Evolutionary conservation across 2,329 filamentous ascomycete genomes (phyloP).

Genomic region (Aspergillus sp.): DNA sequence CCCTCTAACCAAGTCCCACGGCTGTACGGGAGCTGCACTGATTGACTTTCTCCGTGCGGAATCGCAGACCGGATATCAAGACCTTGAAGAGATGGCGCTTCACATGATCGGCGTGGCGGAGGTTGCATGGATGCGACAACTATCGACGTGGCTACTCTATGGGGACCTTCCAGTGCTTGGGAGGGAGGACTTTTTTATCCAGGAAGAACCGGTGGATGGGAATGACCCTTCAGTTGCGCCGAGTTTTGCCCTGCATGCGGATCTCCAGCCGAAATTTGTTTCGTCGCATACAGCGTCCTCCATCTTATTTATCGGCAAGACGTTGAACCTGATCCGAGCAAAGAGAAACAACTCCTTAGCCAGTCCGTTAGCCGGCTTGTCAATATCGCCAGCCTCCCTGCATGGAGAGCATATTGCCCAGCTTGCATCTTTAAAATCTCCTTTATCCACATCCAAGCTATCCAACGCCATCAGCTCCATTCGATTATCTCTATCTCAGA

Average conservation of each 20-base stretch:
- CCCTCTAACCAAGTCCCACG: constrained; percentile 26
- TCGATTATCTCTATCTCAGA: constrained; percentile 76
- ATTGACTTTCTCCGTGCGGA: constrained; percentile 75
- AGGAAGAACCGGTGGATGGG: constrained; percentile 42
- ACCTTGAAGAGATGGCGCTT: constrained; percentile 74
- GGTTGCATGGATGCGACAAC: constrained; percentile 84
- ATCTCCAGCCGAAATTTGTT: constrained; percentile 76
- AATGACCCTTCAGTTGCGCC: constrained; percentile 42
- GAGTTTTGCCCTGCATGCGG: constrained; percentile 59
- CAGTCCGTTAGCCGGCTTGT: constrained; percentile 26
- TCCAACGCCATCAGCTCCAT: constrained; percentile 72
- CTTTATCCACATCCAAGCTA: constrained; percentile 69
- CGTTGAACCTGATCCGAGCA: constrained; percentile 75
- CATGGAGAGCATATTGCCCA: constrained; percentile 48
- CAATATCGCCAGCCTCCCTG: constrained; percentile 61
- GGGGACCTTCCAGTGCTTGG: constrained; percentile 77
- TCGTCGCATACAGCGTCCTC: constrained; percentile 70
- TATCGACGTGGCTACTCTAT: constrained; percentile 87
- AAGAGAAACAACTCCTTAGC: constrained; percentile 36
- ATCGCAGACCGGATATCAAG: constrained; percentile 81
- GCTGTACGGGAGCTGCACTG: constrained; percentile 66
- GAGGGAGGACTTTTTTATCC: constrained; percentile 82
- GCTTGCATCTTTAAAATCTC: constrained; percentile 67
- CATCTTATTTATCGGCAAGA: constrained; percentile 87
- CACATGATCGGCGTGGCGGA: constrained; percentile 76